Conservation (phyloP, 2,329 filamentous ascomycete species). For the Parascedosporium putredinis region DNA sequence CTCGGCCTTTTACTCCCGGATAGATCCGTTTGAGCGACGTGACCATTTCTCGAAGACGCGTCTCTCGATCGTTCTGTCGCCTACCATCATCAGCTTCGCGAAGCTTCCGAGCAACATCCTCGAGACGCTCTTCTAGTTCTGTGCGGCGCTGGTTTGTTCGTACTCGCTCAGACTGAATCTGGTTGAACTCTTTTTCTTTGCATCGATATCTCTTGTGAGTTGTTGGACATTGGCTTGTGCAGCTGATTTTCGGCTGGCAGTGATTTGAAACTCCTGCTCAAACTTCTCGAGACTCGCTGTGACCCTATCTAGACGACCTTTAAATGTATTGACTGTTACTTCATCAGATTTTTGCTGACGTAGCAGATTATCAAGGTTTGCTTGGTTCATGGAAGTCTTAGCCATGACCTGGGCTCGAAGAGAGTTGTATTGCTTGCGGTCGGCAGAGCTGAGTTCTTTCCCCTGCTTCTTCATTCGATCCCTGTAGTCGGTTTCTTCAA, state of each 20-base stretch:
- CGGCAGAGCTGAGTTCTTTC: slow-evolving; percentile 71
- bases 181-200: slow-evolving; percentile 88
- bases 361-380: slow-evolving; percentile 73
- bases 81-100: slow-evolving; percentile 75
- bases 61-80: slow-evolving; percentile 75
- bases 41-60: slow-evolving; percentile 70
- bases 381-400: slow-evolving; percentile 69
- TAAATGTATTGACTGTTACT: slow-evolving; percentile 80
- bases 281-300: slow-evolving; percentile 65
- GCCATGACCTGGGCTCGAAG: slow-evolving; percentile 78
- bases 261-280: slow-evolving; percentile 57
- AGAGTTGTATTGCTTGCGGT: slow-evolving; percentile 81
- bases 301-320: slow-evolving; percentile 73
- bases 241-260: slow-evolving; percentile 57
- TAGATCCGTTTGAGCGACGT: slow-evolving; percentile 81
- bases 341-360: slow-evolving; percentile 87
- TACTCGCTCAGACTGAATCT: slow-evolving; percentile 71
- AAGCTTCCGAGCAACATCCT: slow-evolving; percentile 70
- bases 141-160: slow-evolving; percentile 72
- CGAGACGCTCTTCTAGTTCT: slow-evolving; percentile 85
- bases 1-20: slow-evolving; percentile 79
- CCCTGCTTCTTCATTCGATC: slow-evolving; percentile 80
- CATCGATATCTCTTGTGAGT: slow-evolving; percentile 65
- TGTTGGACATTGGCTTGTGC: slow-evolving; percentile 55
- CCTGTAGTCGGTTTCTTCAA: slow-evolving; percentile 81